phyloP scores from a whole-genome alignment of 2,329 filamentous ascomycete genomes.

The Camillea tinctor region DNA sequence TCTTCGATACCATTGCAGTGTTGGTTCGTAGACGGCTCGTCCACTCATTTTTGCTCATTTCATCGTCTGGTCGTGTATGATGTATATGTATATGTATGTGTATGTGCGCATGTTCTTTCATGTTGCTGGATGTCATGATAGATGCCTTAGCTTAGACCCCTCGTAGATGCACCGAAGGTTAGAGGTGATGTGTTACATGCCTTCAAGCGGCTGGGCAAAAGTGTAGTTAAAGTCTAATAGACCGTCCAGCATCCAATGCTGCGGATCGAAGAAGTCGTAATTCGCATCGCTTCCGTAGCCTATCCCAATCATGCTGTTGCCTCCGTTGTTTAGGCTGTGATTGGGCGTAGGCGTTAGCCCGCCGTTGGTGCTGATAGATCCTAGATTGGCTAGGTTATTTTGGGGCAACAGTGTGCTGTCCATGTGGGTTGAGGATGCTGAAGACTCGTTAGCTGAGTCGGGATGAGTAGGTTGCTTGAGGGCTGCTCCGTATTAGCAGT shows the following conservation, averaged over 20 bases:
- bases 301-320: constrained; percentile 50
- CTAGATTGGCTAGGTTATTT: constrained; percentile 47
- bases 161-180: background rate
- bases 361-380: constrained; percentile 49
- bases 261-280: constrained; percentile 87
- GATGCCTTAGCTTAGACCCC: background rate
- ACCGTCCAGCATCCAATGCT: constrained; percentile 92
- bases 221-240: constrained; percentile 76
- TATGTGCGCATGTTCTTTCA: background rate
- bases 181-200: constrained; percentile 38
- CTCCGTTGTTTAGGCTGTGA: constrained; percentile 42
- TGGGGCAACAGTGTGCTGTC: constrained; percentile 58
- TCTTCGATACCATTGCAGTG: background rate
- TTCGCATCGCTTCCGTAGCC: constrained; percentile 63
- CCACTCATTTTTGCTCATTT: background rate
- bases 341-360: constrained; percentile 51
- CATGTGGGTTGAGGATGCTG: constrained; percentile 64
- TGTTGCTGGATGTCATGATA: background rate
- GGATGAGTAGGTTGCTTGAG: constrained; percentile 85
- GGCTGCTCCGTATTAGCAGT: constrained; percentile 48
- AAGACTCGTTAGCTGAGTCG: constrained; percentile 73
- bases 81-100: background rate
- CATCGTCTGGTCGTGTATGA: background rate
- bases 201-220: constrained; percentile 53
- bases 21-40: background rate